A percentile compares a stretch with the other conserved stretches of the same genome.
These are phyloP conservation scores for Tylopilus sp. DNA, from an alignment of 768 basidiomycete genomes.

Conservation along the genomic window DNA sequence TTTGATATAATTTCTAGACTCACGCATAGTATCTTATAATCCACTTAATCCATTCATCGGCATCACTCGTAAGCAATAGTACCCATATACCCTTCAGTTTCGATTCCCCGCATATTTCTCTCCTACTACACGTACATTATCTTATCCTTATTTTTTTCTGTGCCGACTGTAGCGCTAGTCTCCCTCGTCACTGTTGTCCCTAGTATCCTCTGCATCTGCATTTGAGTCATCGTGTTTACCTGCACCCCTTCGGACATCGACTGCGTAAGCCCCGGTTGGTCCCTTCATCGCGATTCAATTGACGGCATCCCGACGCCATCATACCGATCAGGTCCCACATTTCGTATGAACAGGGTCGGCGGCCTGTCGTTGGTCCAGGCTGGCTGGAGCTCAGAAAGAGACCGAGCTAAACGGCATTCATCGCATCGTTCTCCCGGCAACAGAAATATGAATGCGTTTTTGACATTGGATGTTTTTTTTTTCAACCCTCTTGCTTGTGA, in stretches of 20 bases:
- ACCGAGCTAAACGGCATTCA: neutral
- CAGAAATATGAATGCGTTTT: neutral
- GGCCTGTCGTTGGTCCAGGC: neutral
- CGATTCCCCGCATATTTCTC: no score
- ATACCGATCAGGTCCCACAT: neutral
- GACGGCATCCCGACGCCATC: neutral
- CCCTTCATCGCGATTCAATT: neutral
- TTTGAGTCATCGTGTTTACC: neutral
- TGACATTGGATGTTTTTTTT: neutral
- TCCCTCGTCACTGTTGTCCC: neutral
- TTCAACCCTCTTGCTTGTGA: no score
- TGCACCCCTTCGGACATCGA: neutral
- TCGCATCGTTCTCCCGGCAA: no score
- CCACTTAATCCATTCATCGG: neutral
- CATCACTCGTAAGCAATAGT: neutral
- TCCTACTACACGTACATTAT: conserved; percentile 1
- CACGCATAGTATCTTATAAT: neutral
- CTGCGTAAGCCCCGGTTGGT: neutral
- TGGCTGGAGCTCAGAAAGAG: neutral
- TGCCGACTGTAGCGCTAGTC: conserved; percentile 21
- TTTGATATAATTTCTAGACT: neutral
- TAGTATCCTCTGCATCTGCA: conserved; percentile 10
- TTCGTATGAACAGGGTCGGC: neutral
- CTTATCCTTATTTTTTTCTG: neutral
- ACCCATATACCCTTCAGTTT: neutral